Percentiles rank a stretch among this genome's conserved stretches.
Conservation (phyloP, 176 grass and related monocot genomes). For the Rhynchospora breviuscula region DNA sequence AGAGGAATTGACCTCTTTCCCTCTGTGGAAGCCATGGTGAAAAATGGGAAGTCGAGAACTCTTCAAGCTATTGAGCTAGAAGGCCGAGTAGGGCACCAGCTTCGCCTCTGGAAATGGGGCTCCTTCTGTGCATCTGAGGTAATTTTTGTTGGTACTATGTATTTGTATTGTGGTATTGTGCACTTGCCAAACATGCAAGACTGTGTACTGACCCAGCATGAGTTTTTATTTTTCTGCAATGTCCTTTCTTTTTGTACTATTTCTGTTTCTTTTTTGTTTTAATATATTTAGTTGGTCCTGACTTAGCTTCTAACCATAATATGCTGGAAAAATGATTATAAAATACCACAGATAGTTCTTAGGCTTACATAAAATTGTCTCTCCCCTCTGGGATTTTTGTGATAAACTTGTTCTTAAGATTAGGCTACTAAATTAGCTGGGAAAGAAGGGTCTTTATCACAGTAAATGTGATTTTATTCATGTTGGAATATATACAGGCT, state of each 20-base stretch:
- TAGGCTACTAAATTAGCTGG: not conserved
- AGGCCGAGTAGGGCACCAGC: constrained; percentile 73
- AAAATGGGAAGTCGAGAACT: constrained; percentile 70
- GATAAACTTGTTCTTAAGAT: not conserved
- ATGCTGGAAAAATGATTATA: not conserved
- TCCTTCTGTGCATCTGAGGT: constrained; percentile 98
- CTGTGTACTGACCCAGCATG: not conserved
- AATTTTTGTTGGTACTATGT: not conserved
- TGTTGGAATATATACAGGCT: not conserved
- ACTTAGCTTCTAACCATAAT: not conserved
- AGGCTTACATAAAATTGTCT: not conserved
- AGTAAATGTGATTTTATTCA: not conserved
- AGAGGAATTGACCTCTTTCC: constrained; percentile 81
- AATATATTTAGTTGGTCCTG: not conserved
- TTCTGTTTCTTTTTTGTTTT: constrained; percentile 14
- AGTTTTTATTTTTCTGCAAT: not conserved
- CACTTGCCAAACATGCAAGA: not conserved
- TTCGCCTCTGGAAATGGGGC: constrained; percentile 98
- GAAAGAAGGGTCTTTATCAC: not conserved
- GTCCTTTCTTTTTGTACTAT: not conserved
- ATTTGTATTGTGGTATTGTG: not conserved
- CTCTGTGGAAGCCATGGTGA: constrained; percentile 67
- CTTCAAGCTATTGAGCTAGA: constrained; percentile 92
- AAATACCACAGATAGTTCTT: not conserved
- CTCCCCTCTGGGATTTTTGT: not conserved